These are phyloP conservation scores for Begonia masoniana DNA, from an alignment of 306 rosid species.

Conservation along the genomic window DNA sequence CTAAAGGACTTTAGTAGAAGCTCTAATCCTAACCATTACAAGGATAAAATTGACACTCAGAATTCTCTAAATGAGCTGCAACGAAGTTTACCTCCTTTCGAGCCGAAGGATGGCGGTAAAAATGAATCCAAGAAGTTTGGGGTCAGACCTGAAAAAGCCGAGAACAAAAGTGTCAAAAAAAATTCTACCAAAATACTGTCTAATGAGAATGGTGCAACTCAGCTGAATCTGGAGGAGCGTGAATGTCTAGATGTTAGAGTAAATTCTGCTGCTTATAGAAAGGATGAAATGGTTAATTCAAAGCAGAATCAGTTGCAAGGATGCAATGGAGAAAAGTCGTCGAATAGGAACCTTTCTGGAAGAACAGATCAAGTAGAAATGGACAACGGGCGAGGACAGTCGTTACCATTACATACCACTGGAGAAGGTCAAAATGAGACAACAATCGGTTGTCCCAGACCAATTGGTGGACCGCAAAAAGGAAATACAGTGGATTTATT, in stretches of 20 bases:
- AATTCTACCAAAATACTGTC: slow-evolving; percentile 25
- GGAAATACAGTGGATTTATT: slow-evolving; percentile 34
- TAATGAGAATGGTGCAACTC: slow-evolving; percentile 33
- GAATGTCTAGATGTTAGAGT: slow-evolving; percentile 29
- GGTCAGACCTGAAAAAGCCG: slow-evolving; percentile 45
- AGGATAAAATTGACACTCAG: slow-evolving; percentile 31
- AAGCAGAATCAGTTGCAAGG: slow-evolving; percentile 41
- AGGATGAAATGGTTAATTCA: slow-evolving; percentile 28
- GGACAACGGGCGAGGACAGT: slow-evolving; percentile 41
- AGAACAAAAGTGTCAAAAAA: slow-evolving; percentile 30
- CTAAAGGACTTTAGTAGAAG: slow-evolving; percentile 43
- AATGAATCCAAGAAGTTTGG: slow-evolving; percentile 42
- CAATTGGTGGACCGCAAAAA: slow-evolving; percentile 32
- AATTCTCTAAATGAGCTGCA: slow-evolving; percentile 35
- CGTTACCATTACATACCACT: slow-evolving; percentile 34
- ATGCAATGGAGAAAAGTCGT: slow-evolving; percentile 3
- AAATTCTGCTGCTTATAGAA: slow-evolving; percentile 25
- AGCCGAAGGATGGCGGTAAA: slow-evolving; percentile 42
- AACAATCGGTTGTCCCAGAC: slow-evolving; percentile 28
- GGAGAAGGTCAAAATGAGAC: slow-evolving; percentile 47
- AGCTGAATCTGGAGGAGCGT: slow-evolving; percentile 19
- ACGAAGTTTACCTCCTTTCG: slow-evolving; percentile 23
- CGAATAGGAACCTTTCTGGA: slow-evolving; percentile 39
- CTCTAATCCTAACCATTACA: slow-evolving; percentile 34
- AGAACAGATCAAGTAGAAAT: slow-evolving; percentile 47